Conservation (phyloP, 208 protist genomes). For the Blechomonas ayalai region DNA sequence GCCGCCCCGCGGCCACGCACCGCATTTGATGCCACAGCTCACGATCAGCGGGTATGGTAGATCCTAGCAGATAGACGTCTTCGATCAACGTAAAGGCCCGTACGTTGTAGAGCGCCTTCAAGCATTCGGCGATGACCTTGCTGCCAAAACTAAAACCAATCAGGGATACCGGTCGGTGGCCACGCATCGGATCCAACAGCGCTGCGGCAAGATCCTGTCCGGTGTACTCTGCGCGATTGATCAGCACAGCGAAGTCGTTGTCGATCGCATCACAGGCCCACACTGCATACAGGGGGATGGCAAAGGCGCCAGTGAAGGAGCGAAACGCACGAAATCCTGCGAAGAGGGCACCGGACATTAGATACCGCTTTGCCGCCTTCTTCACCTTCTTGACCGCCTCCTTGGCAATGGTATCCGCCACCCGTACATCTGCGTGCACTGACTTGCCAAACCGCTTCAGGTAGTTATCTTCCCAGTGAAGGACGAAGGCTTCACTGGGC, state of each 20-base stretch:
- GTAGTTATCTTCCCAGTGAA: conserved; percentile 79
- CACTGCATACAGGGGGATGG: conserved; percentile 69
- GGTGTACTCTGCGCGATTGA: conserved; percentile 60
- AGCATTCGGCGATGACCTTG: conserved; percentile 75
- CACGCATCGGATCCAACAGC: conserved; percentile 47
- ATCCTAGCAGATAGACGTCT: conserved; percentile 79
- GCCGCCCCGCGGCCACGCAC: conserved; percentile 67
- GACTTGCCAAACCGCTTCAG: conserved; percentile 58
- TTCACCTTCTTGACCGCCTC: conserved; percentile 27
- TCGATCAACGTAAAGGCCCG: conserved; percentile 68
- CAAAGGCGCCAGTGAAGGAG: conserved; percentile 51
- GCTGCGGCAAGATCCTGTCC: conserved; percentile 73
- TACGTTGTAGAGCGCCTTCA: conserved; percentile 51
- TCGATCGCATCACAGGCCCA: conserved; percentile 78
- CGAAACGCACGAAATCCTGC: conserved; percentile 55
- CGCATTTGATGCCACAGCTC: conserved; percentile 53
- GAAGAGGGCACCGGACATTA: conserved; percentile 57
- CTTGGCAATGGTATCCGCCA: conserved; percentile 34
- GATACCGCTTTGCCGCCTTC: conserved; percentile 27
- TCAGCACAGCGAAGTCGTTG: conserved; percentile 71
- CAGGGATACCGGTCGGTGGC: conserved; percentile 77
- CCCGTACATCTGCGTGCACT: conserved; percentile 36
- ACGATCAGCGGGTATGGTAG: conserved; percentile 39
- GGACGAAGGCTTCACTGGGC: conserved; percentile 45
- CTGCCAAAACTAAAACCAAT: conserved; percentile 84